Base-by-base conservation (phyloP, 2,329 filamentous ascomycete species). In the Sclerotinia spermophila region DNA sequence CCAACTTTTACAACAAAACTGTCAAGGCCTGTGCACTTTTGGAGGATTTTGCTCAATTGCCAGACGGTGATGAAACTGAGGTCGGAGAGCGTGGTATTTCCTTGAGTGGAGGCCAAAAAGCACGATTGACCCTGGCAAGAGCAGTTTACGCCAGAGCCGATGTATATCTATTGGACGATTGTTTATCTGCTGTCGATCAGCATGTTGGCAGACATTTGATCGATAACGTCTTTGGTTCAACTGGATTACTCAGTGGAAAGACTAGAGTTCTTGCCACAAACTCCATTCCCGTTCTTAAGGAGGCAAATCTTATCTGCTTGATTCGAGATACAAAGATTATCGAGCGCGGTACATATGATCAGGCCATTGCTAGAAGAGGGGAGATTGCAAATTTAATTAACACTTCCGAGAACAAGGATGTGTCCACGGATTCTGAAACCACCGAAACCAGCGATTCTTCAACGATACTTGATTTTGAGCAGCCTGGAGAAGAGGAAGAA, bases 61-160 rank as follows among this genome's bases (percentile, higher is more conserved):
- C 96, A 4, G 96, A 99, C 79, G 96, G 96, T 40, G 96, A 99
- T 78, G 92, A 97, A 79, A 99, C 96, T 0, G 92, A 97, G 77
- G 96, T 99, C 51, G 96, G 96, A 71, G 96, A 99, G 82, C 90
- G 96, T 73, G 96, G 96, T 55, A 99, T 99, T 71, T 98, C 95
- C 3, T 84, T 99, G 35, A 97, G 94, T 73, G 95, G 95, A 75
- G 96, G 96, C 8, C 96, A 99, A 79, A 99, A 97, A 82, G 95
- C 96, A 69, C 92, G 96, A 73, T 86, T 99, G 72, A 95, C 94
- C 21, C 85, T 99, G 69, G 96, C 96, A 55, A 89, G 96, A 79
- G 95, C 96, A 42, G 96, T 99, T 1, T 99, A 99, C 79, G 94
- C 96, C 67, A 88, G 96, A 75, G 94, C 96, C n/a, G 96, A 99